Evolutionary conservation across 2,329 filamentous ascomycete species (phyloP), one percentile per base, ranked within the genome.

Genomic region (Teratosphaeria viscida): DNA sequence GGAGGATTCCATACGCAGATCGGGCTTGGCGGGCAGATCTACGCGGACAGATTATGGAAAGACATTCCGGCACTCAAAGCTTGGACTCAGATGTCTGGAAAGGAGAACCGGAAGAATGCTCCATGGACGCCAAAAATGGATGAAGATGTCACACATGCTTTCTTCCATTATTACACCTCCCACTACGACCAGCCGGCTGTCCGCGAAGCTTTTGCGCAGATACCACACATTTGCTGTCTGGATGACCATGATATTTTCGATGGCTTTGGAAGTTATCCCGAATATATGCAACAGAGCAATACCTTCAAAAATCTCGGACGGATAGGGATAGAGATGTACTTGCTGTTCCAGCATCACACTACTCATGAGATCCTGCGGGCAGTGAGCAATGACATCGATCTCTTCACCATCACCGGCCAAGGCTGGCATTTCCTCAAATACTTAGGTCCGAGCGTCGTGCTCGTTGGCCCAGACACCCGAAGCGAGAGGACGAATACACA

Each of bases 341-440:
- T 99, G 39, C 82, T 99, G 7, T 99, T 99, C 80, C 94, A 99
- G 71, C 94, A 99, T 71, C 94, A 99, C 73, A 97, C 94, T 0
- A 97, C 92, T 0, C 81, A 95, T 2, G 94, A 97, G 71, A 89
- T 97, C 52, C 83, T 99, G 60, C 88, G 92, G 57, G 92, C 95
- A 67, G 87, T 95, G 60, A 88, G 82, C 69, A 89, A 89, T 54
- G 94, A 99, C 70, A 82, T 86, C 55, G 94, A 99, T 68, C 83
- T 99, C 5, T 99, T 99, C 76, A 97, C 92, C 1, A 87, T 99
- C 59, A 97, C 94, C 0, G 92, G 94, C n/a, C 88, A 88, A 23
- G 94, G 94, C 7, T 99, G 94, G 94, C 94, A 99, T 74, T 99
- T 97, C 73, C 85, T 99, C 75, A 99, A 99, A 75, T 96, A 89